These are phyloP conservation scores for Fusarium keratoplasticum DNA, from an alignment of 2,329 filamentous ascomycete genomes.

Conservation along the genomic window DNA sequence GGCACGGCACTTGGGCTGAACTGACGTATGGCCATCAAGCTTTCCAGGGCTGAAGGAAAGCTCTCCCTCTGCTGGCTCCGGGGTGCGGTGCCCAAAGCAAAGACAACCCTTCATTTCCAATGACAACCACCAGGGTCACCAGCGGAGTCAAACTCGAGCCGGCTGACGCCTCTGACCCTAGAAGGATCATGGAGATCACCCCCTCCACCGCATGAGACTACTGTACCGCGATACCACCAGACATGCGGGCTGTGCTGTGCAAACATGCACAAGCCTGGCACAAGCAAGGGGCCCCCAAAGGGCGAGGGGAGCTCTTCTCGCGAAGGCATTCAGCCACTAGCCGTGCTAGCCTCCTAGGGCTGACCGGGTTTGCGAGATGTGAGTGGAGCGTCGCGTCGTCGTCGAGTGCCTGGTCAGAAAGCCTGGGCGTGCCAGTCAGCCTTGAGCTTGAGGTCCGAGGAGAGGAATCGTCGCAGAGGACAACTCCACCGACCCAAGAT, in stretches of 20 bases:
- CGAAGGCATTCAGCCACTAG: constrained; percentile 28
- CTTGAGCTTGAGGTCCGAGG: constrained; percentile 7
- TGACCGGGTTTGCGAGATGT: constrained; percentile 36
- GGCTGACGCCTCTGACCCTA: constrained; percentile 22
- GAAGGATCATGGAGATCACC: constrained; percentile 4
- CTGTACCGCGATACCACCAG: background rate
- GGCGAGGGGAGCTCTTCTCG: background rate
- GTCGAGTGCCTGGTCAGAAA: background rate
- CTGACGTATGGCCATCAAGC: constrained; percentile 17
- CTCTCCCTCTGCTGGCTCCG: constrained; percentile 6
- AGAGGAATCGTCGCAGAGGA: constrained; percentile 17
- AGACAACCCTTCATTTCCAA: constrained; percentile 40
- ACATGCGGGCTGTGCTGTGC: constrained; percentile 31
- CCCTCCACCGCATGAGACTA: constrained; percentile 5
- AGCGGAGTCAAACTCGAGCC: constrained; percentile 30
- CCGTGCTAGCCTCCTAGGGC: constrained; percentile 43
- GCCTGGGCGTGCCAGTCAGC: constrained; percentile 30
- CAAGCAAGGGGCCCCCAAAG: background rate
- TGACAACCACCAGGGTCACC: constrained; percentile 32
- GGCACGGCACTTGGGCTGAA: constrained; percentile 11
- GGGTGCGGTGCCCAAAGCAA: constrained; percentile 6
- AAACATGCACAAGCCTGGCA: constrained; percentile 21
- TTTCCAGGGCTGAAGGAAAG: constrained; percentile 6
- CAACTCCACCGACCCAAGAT: constrained; percentile 19
- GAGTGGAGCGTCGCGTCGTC: background rate